A percentile compares a stretch with the other conserved stretches of the same genome.
phyloP scores from a whole-genome alignment of 1,284 basidiomycete genomes.

The Tausonia pullulans region DNA sequence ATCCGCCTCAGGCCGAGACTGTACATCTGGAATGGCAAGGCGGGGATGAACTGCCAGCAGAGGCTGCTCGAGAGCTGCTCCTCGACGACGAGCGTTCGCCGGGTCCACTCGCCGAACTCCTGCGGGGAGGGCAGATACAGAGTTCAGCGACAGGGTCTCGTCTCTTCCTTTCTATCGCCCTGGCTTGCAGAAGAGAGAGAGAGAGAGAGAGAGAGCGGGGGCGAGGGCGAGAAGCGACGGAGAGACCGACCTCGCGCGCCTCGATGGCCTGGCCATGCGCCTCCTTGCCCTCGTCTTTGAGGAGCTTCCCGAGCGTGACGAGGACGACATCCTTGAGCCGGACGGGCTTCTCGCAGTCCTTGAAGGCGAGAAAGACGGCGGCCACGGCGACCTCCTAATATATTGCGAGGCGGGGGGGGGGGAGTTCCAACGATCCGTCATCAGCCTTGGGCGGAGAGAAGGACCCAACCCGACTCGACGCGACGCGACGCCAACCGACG shows the following conservation, averaged over 20 bases:
- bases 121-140: background rate
- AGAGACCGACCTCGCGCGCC: background rate
- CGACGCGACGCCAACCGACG: no score
- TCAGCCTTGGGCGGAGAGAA: no score
- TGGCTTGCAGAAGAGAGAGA: no score
- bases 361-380: slow-evolving; percentile 25
- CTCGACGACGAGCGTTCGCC: slow-evolving; percentile 21
- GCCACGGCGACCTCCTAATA: slow-evolving; percentile 16
- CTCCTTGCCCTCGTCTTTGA: no score
- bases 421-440: background rate
- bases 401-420: background rate
- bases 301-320: background rate
- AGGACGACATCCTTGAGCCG: slow-evolving; percentile 20
- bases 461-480: no score
- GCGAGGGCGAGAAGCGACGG: background rate
- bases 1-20: background rate
- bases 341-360: slow-evolving; percentile 23
- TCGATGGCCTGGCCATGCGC: no score
- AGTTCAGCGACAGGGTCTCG: background rate
- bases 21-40: slow-evolving; percentile 21
- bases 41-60: slow-evolving; percentile 25
- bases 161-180: no score
- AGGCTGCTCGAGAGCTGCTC: slow-evolving; percentile 23
- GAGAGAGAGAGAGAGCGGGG: no score
- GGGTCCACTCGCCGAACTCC: slow-evolving; percentile 16